Conservation (phyloP, 208 protist genomes). For the Acanthamoeba castellanii region DNA sequence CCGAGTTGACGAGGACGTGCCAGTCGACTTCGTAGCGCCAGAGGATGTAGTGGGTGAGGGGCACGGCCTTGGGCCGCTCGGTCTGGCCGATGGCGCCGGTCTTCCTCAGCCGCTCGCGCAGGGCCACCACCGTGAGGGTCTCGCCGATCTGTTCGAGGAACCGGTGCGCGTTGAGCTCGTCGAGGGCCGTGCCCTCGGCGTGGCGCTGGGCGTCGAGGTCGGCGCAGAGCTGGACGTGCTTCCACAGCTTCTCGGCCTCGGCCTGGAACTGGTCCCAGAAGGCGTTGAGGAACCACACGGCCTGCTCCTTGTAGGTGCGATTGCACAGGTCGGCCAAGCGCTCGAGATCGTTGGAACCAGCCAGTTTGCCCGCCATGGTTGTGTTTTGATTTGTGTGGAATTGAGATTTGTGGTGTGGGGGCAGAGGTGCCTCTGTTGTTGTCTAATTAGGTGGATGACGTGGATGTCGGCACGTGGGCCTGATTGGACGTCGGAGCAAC, state of each 20-base stretch:
- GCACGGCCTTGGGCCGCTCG: conserved; percentile 48
- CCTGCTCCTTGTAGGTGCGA: conserved; percentile 16
- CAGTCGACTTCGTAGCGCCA: conserved; percentile 74
- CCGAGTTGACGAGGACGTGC: conserved; percentile 59
- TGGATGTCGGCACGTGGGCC: no score
- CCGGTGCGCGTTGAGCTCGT: conserved; percentile 42
- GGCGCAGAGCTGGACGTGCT: background rate
- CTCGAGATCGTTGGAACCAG: background rate
- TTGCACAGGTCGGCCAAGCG: background rate
- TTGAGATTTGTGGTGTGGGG: no score
- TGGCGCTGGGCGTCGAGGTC: conserved; percentile 38
- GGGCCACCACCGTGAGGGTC: conserved; percentile 61
- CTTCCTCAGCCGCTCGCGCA: conserved; percentile 35
- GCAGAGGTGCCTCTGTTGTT: no score
- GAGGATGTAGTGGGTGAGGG: conserved; percentile 72
- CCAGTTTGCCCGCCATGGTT: background rate
- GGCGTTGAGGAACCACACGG: conserved; percentile 56
- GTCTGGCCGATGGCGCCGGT: conserved; percentile 58
- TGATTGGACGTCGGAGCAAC: no score
- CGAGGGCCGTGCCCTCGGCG: background rate
- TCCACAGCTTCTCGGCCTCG: conserved; percentile 16
- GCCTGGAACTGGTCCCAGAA: conserved; percentile 23
- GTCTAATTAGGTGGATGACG: no score
- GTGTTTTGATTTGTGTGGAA: no score
- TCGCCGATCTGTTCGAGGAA: conserved; percentile 29